A percentile compares a stretch with the other conserved stretches of the same genome.
Conservation (phyloP, 164 flowering plant species). For the Liquidambar formosana region DNA sequence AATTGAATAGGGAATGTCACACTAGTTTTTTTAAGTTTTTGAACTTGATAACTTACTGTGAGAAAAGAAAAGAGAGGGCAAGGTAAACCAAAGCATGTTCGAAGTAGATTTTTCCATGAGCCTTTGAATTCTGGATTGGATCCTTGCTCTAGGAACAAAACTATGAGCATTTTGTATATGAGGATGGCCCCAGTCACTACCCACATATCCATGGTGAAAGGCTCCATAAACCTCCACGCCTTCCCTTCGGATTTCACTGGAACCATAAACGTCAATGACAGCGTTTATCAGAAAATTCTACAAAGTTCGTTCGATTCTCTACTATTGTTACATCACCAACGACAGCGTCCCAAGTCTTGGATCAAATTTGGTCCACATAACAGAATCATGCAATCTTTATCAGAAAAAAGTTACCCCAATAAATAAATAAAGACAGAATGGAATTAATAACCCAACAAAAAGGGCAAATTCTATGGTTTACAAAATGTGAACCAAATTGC, state of each 20-base stretch:
- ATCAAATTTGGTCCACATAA: background rate
- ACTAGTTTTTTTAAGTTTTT: background rate
- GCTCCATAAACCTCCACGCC: constrained; percentile 47
- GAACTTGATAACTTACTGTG: constrained; percentile 49
- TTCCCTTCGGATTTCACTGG: constrained; percentile 25
- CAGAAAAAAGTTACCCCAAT: no score
- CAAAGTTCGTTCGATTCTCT: constrained; percentile 31
- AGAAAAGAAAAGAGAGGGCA: constrained; percentile 55
- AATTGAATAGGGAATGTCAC: no score
- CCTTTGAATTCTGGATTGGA: constrained; percentile 50
- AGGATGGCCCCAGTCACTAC: constrained; percentile 24
- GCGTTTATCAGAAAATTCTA: constrained; percentile 49
- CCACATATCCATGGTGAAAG: constrained; percentile 59
- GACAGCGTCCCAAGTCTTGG: constrained; percentile 39
- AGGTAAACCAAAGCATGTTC: constrained; percentile 54
- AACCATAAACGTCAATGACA: constrained; percentile 43
- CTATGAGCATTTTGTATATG: constrained; percentile 39
- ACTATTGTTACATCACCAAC: constrained; percentile 57
- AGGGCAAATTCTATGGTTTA: no score
- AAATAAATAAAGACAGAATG: background rate
- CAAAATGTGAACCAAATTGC: no score
- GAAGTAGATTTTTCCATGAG: constrained; percentile 37
- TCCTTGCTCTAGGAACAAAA: constrained; percentile 53
- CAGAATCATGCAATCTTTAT: background rate
- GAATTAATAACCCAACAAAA: no score